These are phyloP conservation scores for Trichoderma breve DNA, from an alignment of 2,329 filamentous ascomycete genomes.

Conservation along the genomic window DNA sequence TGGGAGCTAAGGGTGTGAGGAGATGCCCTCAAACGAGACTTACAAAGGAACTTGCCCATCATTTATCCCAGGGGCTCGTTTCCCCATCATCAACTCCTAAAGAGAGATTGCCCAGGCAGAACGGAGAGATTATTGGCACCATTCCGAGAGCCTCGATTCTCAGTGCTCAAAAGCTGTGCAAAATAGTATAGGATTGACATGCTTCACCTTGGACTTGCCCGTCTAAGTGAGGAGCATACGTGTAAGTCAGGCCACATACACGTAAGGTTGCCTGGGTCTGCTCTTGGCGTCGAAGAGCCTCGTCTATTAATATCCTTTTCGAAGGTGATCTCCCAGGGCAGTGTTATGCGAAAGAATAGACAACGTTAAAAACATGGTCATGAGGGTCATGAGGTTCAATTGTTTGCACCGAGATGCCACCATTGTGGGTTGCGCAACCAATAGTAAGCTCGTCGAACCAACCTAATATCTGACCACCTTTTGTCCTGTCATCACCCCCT, in stretches of 20 bases:
- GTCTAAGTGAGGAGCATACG: background rate
- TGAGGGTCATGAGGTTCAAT: background rate
- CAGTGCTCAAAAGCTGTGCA: background rate
- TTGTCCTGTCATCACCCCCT: background rate
- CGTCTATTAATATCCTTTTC: background rate
- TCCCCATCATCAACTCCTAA: background rate
- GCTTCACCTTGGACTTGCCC: background rate
- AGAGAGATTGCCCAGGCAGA: background rate
- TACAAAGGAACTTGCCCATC: background rate
- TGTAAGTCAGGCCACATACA: background rate
- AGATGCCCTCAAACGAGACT: background rate
- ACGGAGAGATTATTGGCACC: background rate
- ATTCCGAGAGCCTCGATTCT: background rate
- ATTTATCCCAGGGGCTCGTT: background rate
- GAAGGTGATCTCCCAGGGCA: background rate
- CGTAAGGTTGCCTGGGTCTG: background rate
- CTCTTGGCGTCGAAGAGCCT: background rate
- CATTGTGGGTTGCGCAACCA: background rate
- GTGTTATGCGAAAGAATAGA: background rate
- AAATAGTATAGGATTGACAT: background rate
- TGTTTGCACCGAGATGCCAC: background rate
- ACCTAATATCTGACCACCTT: background rate
- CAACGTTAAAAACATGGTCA: background rate
- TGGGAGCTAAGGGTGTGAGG: background rate
- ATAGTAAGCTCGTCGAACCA: background rate